Evolutionary conservation across 805 yeast genomes (phyloP), one percentile per base, ranked within the genome.

Genomic region (Zygosaccharomyces siamensis): DNA sequence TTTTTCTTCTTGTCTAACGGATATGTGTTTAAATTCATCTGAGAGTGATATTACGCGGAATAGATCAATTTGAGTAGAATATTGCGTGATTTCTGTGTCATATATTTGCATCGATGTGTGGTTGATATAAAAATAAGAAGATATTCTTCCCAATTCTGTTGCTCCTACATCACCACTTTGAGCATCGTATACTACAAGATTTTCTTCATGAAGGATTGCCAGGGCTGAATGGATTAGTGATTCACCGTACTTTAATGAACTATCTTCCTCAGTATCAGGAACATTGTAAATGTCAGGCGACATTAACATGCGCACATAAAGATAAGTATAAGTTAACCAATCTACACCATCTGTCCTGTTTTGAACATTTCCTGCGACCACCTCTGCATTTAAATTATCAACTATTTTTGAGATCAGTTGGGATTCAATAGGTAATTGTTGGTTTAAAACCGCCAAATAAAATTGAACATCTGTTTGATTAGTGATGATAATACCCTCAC

Each of bases 401-500:
- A 84, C 81, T 21, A 92, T 60, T 52, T 75, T 79, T 14, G 83
- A 68, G 71, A 87, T 77, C 48, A 92, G 65, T 62, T 89, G 96
- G 2, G 96, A 87, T 66, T 92, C 97, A 46, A 92, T 92, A 0
- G 97, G 96, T 12, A 92, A 69, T 60, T 89, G 96, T 56, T 89
- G 95, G 62, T 89, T 90, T 54, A 89, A 72, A n/a, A 92, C 77
- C 0, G 97, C 95, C 59, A 93, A 73, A 61, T 89, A 92, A 62
- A 89, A 90, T 55, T 87, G 92, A 14, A 92, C 76, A 58, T 89
- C 95, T 18, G 83, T 81, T 50, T 87, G 93, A 0, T 90, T 77
- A 0, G 98, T 93, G 43, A 92, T 88, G 28, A 92, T 87, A 3
- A 92, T 81, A 71, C 98, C 99, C 58, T 88, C 96, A 59, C 99